Percentiles rank a stretch among this genome's conserved stretches.
Conservation (phyloP, 345 rosid genomes). For the Kandelia obovata region DNA sequence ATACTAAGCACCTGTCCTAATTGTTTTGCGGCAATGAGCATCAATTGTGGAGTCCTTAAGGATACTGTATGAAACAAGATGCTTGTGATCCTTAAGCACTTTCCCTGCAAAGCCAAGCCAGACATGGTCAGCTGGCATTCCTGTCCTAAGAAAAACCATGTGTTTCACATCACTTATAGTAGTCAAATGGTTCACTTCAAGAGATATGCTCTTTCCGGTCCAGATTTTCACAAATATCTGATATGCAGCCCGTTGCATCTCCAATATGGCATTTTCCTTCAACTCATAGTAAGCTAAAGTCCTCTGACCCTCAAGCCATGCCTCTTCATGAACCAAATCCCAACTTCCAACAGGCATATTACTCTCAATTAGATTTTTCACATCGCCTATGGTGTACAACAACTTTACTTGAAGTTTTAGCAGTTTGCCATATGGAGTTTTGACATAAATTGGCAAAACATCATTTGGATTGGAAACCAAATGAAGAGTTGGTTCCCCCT, state of each 20-base stretch:
- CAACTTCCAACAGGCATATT: not conserved
- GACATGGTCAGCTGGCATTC: not conserved
- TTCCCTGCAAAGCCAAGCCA: not conserved
- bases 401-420: constrained; percentile 23
- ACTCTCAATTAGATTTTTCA: constrained; percentile 29
- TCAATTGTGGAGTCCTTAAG: no score
- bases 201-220: constrained; percentile 32
- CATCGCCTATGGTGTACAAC: constrained; percentile 21
- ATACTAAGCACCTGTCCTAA: no score
- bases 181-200: constrained; percentile 19
- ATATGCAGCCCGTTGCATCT: constrained; percentile 7
- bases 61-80: no score
- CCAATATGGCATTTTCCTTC: constrained; percentile 26
- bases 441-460: constrained; percentile 24
- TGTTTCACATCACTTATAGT: constrained; percentile 21
- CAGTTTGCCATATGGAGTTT: constrained; percentile 13
- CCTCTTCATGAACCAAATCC: constrained; percentile 18
- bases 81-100: not conserved
- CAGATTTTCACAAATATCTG: constrained; percentile 36
- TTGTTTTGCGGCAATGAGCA: no score
- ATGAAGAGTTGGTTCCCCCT: constrained; percentile 20
- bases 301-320: constrained; percentile 28
- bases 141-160: constrained; percentile 17
- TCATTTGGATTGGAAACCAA: constrained; percentile 25
- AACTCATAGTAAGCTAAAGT: constrained; percentile 32